Evolutionary conservation across 192 early-diverging fungal species (phyloP), one percentile per base, ranked within the genome.

Genomic region (Anaeromyces robustus): DNA sequence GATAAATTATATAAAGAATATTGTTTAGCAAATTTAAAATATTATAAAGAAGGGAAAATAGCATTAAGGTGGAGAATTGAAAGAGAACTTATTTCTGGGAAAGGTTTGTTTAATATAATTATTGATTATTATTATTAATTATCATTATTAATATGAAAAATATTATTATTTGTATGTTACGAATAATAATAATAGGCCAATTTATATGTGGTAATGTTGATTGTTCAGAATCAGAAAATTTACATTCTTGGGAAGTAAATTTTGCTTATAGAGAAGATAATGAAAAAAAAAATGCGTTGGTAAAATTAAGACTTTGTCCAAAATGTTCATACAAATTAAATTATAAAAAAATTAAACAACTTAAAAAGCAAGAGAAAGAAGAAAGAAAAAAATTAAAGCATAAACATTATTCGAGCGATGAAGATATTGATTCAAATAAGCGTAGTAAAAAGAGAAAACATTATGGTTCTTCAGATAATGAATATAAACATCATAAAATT

Each of bases 1-100:
- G 92, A 94, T 81, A 89, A 88, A 82, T 89, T 96, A 3, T 96
- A 94, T 83, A 95, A 94, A 78, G 95, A 96, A 81, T 96, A 93
- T 82, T 90, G 90, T 9, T 84, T 96, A 9, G 89, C 89, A 16
- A 90, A 96, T 52, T 84, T 96, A 30, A 87, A 86, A 29, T 86
- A 88, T 77, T 94, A 93, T 85, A 94, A 93, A 80, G 86, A 92
- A 78, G 91, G 90, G 3, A 87, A 89, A 77, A 89, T 94, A 79
- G 93, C 92, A 12, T 79, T 94, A 77, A 86, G 92, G 1, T 95
- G 93, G 93, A 86, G 93, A 30, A 92, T 90, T 12, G 85, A 92
- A 81, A 83, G 84, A 13, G 93, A 95, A 81, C 89, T 94, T 2
- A 80, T 92, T 28, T 68, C 82, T 11, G 92, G 93, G 18, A 94